phyloP scores from a whole-genome alignment of 2,329 filamentous ascomycete species.

The Scortechinia acanthostroma region DNA sequence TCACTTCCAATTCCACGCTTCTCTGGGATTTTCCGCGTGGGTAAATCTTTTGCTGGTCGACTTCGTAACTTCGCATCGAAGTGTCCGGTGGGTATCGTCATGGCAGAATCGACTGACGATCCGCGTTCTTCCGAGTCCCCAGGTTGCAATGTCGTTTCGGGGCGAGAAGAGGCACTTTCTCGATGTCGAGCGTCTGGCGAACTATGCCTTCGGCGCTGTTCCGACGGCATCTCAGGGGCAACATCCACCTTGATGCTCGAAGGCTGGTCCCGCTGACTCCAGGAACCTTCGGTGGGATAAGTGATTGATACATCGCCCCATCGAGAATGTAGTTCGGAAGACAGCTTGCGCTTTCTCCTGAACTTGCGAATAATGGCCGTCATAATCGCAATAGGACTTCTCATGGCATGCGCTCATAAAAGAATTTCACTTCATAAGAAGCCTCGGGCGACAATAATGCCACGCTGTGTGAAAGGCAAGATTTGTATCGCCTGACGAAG shows the following conservation, averaged over 20 bases:
- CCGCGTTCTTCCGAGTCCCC: not conserved
- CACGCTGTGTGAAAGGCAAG: no score
- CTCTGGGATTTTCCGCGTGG: no score
- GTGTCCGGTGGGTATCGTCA: not conserved
- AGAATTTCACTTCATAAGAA: no score
- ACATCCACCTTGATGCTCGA: constrained; percentile 8
- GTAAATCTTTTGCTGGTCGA: no score
- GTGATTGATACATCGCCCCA: constrained; percentile 28
- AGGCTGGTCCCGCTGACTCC: constrained; percentile 19
- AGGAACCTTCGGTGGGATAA: constrained; percentile 27
- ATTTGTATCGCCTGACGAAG: no score
- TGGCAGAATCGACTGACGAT: not conserved
- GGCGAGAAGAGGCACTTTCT: not conserved
- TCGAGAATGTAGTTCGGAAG: constrained; percentile 21
- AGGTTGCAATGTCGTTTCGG: not conserved
- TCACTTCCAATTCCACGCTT: no score
- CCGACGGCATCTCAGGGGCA: not conserved
- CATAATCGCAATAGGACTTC: no score
- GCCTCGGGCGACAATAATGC: no score
- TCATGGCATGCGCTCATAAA: no score
- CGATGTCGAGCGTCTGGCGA: not conserved
- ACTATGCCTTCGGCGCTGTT: not conserved
- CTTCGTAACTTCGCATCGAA: not conserved
- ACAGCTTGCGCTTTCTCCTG: constrained; percentile 20
- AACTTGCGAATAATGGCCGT: constrained; percentile 6